Conservation (phyloP, 1,139 yeast genomes). For the Saccharomyces pastorianus region DNA sequence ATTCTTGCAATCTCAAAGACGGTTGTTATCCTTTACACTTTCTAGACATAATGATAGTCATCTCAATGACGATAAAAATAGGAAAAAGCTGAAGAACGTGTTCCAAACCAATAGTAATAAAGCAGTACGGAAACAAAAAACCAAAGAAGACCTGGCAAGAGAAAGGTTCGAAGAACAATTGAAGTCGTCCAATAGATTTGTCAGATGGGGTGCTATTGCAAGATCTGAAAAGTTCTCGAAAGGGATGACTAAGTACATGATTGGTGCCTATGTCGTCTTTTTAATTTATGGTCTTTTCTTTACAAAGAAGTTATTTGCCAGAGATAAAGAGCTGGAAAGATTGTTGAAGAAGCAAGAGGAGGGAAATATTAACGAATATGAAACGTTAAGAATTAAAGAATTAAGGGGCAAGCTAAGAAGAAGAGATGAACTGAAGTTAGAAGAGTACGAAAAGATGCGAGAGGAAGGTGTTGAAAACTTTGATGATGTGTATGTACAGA, state of each 20-base stretch:
- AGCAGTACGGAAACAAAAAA: slow-evolving; percentile 24
- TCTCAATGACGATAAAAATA: neutral
- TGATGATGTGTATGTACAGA: slow-evolving; percentile 35
- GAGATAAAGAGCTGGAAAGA: slow-evolving; percentile 53
- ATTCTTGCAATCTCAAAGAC: neutral
- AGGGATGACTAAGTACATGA: slow-evolving; percentile 45
- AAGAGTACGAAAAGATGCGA: no score
- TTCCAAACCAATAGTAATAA: slow-evolving; percentile 13
- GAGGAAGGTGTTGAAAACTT: no score
- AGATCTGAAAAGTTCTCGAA: slow-evolving; percentile 39
- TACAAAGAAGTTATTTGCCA: slow-evolving; percentile 57
- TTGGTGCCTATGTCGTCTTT: slow-evolving; percentile 50
- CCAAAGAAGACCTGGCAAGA: slow-evolving; percentile 28
- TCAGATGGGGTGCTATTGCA: slow-evolving; percentile 42
- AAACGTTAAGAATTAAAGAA: slow-evolving; percentile 50
- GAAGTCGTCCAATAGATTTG: slow-evolving; percentile 29
- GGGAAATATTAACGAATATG: slow-evolving; percentile 46
- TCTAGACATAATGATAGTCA: neutral
- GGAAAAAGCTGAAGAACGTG: neutral
- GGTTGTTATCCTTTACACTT: neutral
- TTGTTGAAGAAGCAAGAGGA: slow-evolving; percentile 36
- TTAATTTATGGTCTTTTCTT: slow-evolving; percentile 54
- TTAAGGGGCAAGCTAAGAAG: slow-evolving; percentile 41
- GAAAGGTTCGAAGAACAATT: slow-evolving; percentile 31
- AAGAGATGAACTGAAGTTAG: slow-evolving; percentile 33